These are phyloP conservation scores for Pleurotus pulmonarius DNA, from an alignment of 768 basidiomycete species.

Conservation along the genomic window DNA sequence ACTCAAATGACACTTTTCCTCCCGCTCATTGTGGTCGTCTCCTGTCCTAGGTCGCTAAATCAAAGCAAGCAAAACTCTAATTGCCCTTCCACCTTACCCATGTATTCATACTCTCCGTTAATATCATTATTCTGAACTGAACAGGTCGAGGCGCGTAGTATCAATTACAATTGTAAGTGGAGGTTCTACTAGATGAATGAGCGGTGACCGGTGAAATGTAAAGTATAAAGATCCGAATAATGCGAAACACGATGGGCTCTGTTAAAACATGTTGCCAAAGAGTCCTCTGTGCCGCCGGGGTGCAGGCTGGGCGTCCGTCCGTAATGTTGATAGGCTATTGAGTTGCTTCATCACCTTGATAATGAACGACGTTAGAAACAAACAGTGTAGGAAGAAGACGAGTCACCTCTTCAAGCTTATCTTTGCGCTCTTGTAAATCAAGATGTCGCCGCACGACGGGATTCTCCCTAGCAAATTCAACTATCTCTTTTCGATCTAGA, in stretches of 20 bases:
- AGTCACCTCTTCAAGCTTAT: conserved; percentile 91
- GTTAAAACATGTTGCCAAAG: conserved; percentile 70
- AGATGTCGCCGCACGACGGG: conserved; percentile 83
- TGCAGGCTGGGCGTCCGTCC: conserved; percentile 74
- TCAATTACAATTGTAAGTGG: conserved; percentile 7
- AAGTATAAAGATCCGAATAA: conserved; percentile 1
- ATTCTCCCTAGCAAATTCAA: conserved; percentile 93
- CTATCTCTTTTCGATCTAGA: conserved; percentile 85
- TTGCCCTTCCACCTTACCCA: neutral
- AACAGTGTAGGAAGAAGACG: neutral
- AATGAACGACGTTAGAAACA: neutral
- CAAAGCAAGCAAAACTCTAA: conserved; percentile 24
- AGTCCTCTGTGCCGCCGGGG: conserved; percentile 75
- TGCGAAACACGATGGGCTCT: neutral
- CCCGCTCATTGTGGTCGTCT: neutral
- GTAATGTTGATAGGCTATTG: conserved; percentile 85
- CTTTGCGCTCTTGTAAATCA: conserved; percentile 94
- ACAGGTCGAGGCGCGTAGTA: conserved; percentile 5
- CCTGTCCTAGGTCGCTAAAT: conserved; percentile 32
- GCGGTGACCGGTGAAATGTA: neutral
- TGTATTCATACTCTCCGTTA: neutral
- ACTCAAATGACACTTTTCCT: neutral
- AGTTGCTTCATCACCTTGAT: conserved; percentile 90
- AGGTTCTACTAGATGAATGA: conserved; percentile 8
- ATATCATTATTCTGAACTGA: neutral